Conservation (phyloP, 106 monocot genomes). For the Dioscorea alata region DNA sequence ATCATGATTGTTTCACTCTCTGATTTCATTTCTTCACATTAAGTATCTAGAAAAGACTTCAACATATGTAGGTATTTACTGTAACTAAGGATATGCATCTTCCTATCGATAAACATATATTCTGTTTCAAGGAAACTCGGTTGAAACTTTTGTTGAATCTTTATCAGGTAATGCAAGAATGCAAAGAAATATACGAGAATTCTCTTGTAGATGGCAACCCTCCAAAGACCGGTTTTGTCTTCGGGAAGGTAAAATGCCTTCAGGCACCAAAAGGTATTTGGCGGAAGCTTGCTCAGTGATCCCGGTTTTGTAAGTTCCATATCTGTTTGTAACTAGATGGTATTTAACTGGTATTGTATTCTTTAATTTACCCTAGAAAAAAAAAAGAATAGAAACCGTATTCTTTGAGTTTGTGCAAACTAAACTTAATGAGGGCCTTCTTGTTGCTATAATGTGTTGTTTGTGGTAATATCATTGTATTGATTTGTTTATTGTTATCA, state of each 20-base stretch:
- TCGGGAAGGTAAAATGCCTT: conserved; percentile 82
- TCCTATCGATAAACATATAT: too few relatives aligned
- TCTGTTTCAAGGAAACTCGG: too few relatives aligned
- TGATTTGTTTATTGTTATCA: too few relatives aligned
- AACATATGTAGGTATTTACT: too few relatives aligned
- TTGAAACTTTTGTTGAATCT: neutral
- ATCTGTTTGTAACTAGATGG: neutral
- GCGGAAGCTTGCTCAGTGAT: conserved; percentile 75
- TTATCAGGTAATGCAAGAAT: conserved; percentile 86
- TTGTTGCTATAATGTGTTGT: neutral
- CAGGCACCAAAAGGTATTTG: conserved; percentile 67
- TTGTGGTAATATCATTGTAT: too few relatives aligned
- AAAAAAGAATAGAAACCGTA: too few relatives aligned
- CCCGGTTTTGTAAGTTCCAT: neutral
- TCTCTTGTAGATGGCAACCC: conserved; percentile 87
- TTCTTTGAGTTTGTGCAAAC: too few relatives aligned
- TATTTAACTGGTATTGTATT: neutral
- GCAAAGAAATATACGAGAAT: conserved; percentile 91
- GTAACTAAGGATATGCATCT: too few relatives aligned
- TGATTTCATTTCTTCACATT: too few relatives aligned
- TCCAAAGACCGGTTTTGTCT: conserved; percentile 74
- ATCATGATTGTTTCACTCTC: too few relatives aligned
- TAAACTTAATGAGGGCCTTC: neutral
- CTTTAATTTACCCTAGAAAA: neutral
- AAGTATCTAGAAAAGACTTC: too few relatives aligned